phyloP scores from a whole-genome alignment of 2,329 filamentous ascomycete species.

The Hymenotorrendiella dingleyae region DNA sequence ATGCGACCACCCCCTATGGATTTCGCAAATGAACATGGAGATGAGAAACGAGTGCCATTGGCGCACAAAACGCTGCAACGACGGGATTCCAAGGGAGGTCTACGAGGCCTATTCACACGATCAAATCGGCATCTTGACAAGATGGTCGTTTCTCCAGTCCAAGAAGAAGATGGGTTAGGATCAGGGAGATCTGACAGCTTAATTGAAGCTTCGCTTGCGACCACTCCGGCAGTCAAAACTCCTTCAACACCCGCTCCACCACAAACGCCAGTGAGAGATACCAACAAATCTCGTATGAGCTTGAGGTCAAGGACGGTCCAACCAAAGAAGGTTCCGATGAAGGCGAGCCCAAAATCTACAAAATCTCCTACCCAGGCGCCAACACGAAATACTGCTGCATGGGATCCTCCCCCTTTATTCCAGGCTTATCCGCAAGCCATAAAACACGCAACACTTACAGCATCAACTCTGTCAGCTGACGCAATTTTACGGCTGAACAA shows the following conservation, averaged over 20 bases:
- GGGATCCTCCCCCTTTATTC: conserved; percentile 72
- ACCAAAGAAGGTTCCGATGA: conserved; percentile 10
- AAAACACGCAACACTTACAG: conserved; percentile 65
- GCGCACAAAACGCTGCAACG: conserved; percentile 19
- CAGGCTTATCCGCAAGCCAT: conserved; percentile 82
- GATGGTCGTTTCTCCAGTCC: conserved; percentile 12
- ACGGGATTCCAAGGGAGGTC: conserved; percentile 24
- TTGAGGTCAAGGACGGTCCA: conserved; percentile 20
- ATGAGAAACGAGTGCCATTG: conserved; percentile 18
- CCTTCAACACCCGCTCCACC: conserved; percentile 12
- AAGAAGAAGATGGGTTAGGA: conserved; percentile 10
- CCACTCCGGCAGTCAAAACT: conserved; percentile 9
- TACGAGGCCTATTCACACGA: conserved; percentile 28
- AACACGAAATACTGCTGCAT: conserved; percentile 32
- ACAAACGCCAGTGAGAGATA: conserved; percentile 9
- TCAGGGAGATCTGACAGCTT: not conserved
- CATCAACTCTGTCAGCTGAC: conserved; percentile 64
- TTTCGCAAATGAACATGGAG: conserved; percentile 7
- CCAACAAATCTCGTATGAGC: conserved; percentile 21
- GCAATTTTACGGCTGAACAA: conserved; percentile 53
- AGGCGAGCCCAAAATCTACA: conserved; percentile 17
- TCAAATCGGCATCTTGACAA: conserved; percentile 20
- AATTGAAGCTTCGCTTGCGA: too few relatives aligned
- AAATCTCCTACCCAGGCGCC: conserved; percentile 16
- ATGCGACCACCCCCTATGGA: conserved; percentile 23